Evolutionary conservation across 2,329 filamentous ascomycete genomes (phyloP), one percentile per base, ranked within the genome.

Genomic region (Ophiobolus disseminans): DNA sequence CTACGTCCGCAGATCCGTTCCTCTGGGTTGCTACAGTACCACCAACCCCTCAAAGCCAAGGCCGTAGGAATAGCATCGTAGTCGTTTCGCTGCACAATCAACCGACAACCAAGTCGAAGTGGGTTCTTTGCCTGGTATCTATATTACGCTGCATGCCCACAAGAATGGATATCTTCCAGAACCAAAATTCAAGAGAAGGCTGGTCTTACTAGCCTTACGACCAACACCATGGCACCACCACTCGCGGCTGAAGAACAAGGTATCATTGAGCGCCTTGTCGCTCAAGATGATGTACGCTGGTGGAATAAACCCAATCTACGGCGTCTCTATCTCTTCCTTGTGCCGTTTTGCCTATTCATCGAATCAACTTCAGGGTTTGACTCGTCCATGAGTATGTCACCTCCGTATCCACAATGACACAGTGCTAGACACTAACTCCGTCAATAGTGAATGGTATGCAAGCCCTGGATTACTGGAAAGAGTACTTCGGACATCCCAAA

Each of bases 281-380:
- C 53, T 3, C 66, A 69, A 10, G 77, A 80, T 50, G 68, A 68
- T 25, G 73, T 73, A 23, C 70, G 70, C 46, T 86, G 82, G 81
- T 85, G 79, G 72, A 77, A 75, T 60, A 86, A 86, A 67, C 81
- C 79, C 1, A 86, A 86, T 55, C 71, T 86, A 30, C 76, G 82
- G 43, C 63, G 62, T 14, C 73, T 86, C 28, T 86, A 86, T 60
- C 63, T 86, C 5, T 69, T 82, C 50, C 76, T 86, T 40, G 81
- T 86, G 48, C 81, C 82, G 17, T 82, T 81, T 34, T 84, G 81
- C 64, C 82, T 86, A 73, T 83, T 83, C 37, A 83, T 86, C 48
- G 84, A 86, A 70, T 82, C 83, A 60, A 85, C 82, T 0, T 83
- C 81, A 3, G 82, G 82, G 0, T 85, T 84, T 57, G 82, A 84